Percentiles rank a stretch among this genome's conserved stretches.
These are phyloP conservation scores for Prunus dulcis DNA, from an alignment of 306 rosid genomes.

Conservation along the genomic window DNA sequence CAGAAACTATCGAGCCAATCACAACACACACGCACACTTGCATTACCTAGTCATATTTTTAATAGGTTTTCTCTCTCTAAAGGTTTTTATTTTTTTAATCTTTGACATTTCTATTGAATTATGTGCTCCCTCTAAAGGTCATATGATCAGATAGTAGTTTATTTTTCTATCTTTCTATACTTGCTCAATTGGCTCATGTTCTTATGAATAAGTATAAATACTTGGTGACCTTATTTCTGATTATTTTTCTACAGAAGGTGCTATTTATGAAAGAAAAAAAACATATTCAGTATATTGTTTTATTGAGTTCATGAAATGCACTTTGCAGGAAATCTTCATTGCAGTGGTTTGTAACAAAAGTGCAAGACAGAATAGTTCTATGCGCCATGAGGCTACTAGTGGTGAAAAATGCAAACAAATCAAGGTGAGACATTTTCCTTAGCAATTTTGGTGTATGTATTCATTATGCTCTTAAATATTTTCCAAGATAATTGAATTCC, in stretches of 20 bases:
- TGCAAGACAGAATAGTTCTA: constrained; percentile 66
- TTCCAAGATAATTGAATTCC: too few relatives aligned
- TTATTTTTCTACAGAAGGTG: background rate
- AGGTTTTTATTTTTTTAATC: background rate
- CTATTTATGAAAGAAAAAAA: constrained; percentile 21
- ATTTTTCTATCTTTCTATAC: background rate
- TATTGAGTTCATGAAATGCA: constrained; percentile 5
- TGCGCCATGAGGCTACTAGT: constrained; percentile 54
- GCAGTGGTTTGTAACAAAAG: constrained; percentile 69
- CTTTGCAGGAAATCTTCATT: constrained; percentile 69
- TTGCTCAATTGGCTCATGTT: background rate
- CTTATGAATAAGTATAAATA: background rate
- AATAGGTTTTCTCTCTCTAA: background rate
- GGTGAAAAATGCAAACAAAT: constrained; percentile 62
- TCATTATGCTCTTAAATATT: constrained; percentile 14
- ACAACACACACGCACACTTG: background rate
- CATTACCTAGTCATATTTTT: background rate
- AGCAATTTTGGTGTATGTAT: background rate
- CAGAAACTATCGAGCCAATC: background rate
- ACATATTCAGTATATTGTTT: background rate
- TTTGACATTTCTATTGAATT: background rate
- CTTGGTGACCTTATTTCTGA: background rate
- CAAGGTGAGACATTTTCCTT: constrained; percentile 43
- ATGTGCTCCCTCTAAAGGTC: background rate
- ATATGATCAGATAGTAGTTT: background rate